A percentile compares a stretch with the other conserved stretches of the same genome.
Conservation (phyloP, 495 filamentous ascomycete species). For the Friedmanniomyces endolithicus region DNA sequence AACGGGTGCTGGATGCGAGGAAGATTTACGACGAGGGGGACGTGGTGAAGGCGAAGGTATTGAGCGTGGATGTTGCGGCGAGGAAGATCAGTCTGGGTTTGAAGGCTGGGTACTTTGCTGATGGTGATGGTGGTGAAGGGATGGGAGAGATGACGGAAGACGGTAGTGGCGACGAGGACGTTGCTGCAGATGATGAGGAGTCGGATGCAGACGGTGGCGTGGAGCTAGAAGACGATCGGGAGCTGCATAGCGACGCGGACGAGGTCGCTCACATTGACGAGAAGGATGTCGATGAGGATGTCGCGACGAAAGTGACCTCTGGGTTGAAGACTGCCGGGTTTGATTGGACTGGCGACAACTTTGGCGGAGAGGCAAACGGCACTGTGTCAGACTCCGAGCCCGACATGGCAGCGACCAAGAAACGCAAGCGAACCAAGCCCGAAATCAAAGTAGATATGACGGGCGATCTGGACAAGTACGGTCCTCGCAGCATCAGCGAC, state of each 20-base stretch:
- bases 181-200: constrained; percentile 33
- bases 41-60: constrained; percentile 73
- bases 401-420: constrained; percentile 46
- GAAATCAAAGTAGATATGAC: constrained; percentile 79
- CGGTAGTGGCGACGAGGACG: constrained; percentile 14
- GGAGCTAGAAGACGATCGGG: constrained; percentile 21
- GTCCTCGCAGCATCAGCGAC: constrained; percentile 81
- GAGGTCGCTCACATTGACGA: constrained; percentile 31
- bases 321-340: constrained; percentile 73
- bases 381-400: constrained; percentile 38
- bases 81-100: constrained; percentile 75
- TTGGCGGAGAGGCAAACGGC: constrained; percentile 25
- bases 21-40: constrained; percentile 82
- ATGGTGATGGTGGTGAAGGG: constrained; percentile 40
- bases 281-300: constrained; percentile 35
- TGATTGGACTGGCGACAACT: constrained; percentile 58
- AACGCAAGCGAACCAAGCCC: constrained; percentile 66
- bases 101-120: constrained; percentile 80
- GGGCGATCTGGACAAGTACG: constrained; percentile 73
- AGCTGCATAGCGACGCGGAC: constrained; percentile 24
- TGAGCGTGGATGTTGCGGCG: constrained; percentile 61
- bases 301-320: constrained; percentile 23
- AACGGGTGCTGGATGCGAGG: constrained; percentile 60
- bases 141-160: constrained; percentile 36
- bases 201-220: constrained; percentile 33